These are phyloP conservation scores for Ploettnerulaceae sp. DNA, from an alignment of 2,329 filamentous ascomycete species.

Conservation along the genomic window DNA sequence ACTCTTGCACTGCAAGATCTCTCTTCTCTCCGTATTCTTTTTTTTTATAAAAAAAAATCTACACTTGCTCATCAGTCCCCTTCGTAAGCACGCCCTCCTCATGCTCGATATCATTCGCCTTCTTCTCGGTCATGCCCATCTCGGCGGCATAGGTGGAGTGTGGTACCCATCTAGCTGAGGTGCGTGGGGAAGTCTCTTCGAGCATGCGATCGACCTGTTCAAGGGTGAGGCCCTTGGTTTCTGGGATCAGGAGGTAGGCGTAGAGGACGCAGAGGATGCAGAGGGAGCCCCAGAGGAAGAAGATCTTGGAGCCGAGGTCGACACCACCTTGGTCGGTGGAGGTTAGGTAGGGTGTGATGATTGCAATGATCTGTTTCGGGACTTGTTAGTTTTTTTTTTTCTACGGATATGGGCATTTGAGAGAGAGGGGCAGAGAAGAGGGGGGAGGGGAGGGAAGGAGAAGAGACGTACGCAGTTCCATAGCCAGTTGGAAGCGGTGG, in stretches of 20 bases:
- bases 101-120: conserved; percentile 4
- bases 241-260: conserved; percentile 55
- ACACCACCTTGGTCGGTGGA: conserved; percentile 14
- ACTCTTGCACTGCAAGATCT: not conserved
- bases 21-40: too few relatives aligned
- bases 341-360: conserved; percentile 22
- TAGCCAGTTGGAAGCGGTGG: conserved; percentile 84
- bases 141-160: conserved; percentile 25
- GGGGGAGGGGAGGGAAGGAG: not conserved
- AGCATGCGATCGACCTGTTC: conserved; percentile 66
- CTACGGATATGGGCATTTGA: not conserved
- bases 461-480: conserved; percentile 53
- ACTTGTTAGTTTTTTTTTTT: not conserved
- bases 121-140: conserved; percentile 21
- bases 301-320: conserved; percentile 35
- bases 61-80: conserved; percentile 4
- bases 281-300: conserved; percentile 60
- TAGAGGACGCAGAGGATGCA: conserved; percentile 51
- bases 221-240: conserved; percentile 67
- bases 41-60: too few relatives aligned
- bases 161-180: conserved; percentile 24
- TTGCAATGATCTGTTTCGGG: conserved; percentile 13
- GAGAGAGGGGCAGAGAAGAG: not conserved
- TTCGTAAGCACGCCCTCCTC: conserved; percentile 8
- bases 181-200: conserved; percentile 42